Base-by-base conservation (phyloP, 192 early-diverging fungal species). In the Coemansia sp. region DNA sequence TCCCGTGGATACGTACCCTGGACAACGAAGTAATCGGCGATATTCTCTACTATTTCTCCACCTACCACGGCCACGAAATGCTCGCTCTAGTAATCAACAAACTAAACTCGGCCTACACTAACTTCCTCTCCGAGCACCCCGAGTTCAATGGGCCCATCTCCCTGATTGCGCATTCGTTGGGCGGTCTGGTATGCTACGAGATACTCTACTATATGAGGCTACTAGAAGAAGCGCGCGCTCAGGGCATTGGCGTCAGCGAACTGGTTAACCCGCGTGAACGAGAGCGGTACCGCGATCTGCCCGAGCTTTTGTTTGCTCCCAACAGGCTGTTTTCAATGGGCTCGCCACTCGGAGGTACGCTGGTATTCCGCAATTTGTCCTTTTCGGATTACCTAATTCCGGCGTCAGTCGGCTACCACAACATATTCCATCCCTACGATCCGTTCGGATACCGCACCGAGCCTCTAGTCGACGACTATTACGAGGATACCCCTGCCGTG, bases 361-460 rank as follows among this genome's bases (percentile, higher is more conserved):
- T 90, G 55, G 88, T 90, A 29, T 89, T 90, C 68, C 80, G 90
- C 4, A 86, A 89, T 50, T 82, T 88, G 17, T 67, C 67, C 10
- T 86, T 89, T 37, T 61, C 45, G 12, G 64, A 82, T 14, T 90
- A 87, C 57, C 68, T 85, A 32, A 88, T 88, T 46, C 74, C 77
- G 29, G 66, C 76, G 36, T 58, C 55, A 3, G 86, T 87, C 48
- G 74, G 84, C 14, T 87, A 85, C 67, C 87, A 90, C 81, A 92
- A 92, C 62, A 78, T 92, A 39, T 92, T 90, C 66, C 91, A 92
- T 51, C 89, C 90, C 1, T 91, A 89, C 63, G 91, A 92, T 53
- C 91, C 91, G 11, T 79, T 92, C 19, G 90, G 86, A 2, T 91
- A 92, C 74, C 85, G 90, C 37, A 86, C 88, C 34, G 91, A 92